A percentile compares a stretch with the other conserved stretches of the same genome.
Evolutionary conservation across 768 basidiomycete species (phyloP).

Genomic region (Suillus clintonianus): DNA sequence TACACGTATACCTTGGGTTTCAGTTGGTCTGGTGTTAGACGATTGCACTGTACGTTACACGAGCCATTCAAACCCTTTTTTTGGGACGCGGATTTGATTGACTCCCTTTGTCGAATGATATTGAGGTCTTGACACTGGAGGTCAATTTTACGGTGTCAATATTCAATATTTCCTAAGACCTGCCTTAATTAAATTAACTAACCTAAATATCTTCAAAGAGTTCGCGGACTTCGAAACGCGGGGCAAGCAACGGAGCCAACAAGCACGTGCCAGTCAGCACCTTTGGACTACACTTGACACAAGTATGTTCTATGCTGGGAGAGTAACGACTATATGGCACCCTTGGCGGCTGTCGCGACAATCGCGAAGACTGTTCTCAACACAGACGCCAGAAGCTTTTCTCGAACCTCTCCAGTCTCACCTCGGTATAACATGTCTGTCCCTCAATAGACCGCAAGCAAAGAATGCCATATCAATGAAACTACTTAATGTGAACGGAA

Average conservation of each 20-base stretch:
- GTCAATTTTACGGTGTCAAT: not conserved
- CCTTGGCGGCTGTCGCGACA: not conserved
- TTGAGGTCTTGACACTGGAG: not conserved
- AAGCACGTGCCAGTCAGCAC: too few relatives aligned
- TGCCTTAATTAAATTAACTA: too few relatives aligned
- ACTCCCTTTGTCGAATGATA: not conserved
- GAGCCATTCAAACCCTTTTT: not conserved
- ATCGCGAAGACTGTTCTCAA: constrained; percentile 20
- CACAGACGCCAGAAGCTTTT: constrained; percentile 34
- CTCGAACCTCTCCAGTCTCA: constrained; percentile 54
- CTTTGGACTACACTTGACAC: not conserved
- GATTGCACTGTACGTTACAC: not conserved
- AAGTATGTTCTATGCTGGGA: not conserved
- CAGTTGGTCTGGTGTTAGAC: not conserved
- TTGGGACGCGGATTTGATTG: not conserved
- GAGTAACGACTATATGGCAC: not conserved
- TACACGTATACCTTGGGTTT: not conserved
- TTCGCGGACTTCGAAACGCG: too few relatives aligned
- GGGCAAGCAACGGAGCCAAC: too few relatives aligned
- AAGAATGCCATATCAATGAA: constrained; percentile 86
- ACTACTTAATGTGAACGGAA: constrained; percentile 60
- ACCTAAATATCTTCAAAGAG: too few relatives aligned
- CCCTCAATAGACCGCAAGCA: constrained; percentile 79
- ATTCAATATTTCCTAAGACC: too few relatives aligned
- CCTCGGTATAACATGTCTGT: constrained; percentile 70